Evolutionary conservation across 2,329 filamentous ascomycete species (phyloP).

Genomic region (Cordyceps militaris): DNA sequence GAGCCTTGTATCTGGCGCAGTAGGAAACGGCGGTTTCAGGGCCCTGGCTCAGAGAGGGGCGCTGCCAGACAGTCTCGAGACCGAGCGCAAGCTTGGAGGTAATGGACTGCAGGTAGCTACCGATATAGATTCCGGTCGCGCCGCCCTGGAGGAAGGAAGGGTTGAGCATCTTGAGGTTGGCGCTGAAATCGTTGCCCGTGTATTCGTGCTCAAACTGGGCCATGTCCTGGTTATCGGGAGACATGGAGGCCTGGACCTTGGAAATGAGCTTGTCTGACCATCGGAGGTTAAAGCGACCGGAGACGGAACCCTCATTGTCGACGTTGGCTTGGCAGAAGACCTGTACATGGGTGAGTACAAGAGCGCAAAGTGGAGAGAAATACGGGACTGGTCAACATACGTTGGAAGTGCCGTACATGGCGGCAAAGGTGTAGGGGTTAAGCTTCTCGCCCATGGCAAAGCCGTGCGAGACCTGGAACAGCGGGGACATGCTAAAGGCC

Average conservation of each 20-base stretch:
- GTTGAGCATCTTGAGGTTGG: constrained; percentile 88
- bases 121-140: constrained; percentile 90
- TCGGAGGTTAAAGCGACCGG: constrained; percentile 86
- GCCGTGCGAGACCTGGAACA: constrained; percentile 97
- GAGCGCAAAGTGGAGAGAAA: neutral
- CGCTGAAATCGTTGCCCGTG: constrained; percentile 85
- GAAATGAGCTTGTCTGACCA: constrained; percentile 75
- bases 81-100: constrained; percentile 83
- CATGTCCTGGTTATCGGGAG: constrained; percentile 76
- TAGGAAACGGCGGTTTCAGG: constrained; percentile 92
- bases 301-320: constrained; percentile 85
- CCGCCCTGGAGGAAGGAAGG: constrained; percentile 90
- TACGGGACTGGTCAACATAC: constrained; percentile 38
- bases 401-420: constrained; percentile 87
- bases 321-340: constrained; percentile 93
- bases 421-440: constrained; percentile 91
- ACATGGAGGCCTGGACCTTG: constrained; percentile 82
- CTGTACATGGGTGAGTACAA: constrained; percentile 37
- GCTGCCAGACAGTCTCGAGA: constrained; percentile 90
- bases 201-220: constrained; percentile 95
- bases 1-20: constrained; percentile 81
- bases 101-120: constrained; percentile 88
- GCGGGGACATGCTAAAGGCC: constrained; percentile 83
- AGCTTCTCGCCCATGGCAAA: constrained; percentile 91
- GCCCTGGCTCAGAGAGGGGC: constrained; percentile 71